Percentiles rank a stretch among this genome's conserved stretches.
Evolutionary conservation across 139 green algal species (phyloP).

Genomic region (Chlamydomonas sp.): DNA sequence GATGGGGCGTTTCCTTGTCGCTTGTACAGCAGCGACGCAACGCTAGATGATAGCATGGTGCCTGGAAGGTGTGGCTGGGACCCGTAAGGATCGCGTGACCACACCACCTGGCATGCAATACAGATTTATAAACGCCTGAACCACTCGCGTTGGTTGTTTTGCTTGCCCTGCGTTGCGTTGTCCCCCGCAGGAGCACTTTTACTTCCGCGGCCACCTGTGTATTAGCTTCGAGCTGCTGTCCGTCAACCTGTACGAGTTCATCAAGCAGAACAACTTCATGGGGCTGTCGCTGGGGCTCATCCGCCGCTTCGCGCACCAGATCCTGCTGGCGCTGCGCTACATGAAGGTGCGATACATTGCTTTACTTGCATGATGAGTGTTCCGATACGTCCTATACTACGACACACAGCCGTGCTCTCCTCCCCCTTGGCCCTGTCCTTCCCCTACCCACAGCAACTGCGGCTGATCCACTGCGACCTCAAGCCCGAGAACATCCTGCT

Average conservation of each 20-base stretch:
- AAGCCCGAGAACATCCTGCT: conserved; percentile 92
- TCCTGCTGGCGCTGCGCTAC: conserved; percentile 52
- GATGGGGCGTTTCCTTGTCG: too few species aligned
- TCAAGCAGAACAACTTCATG: conserved; percentile 86
- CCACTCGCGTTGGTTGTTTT: too few species aligned
- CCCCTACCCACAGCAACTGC: conserved; percentile 35
- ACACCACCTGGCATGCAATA: too few species aligned
- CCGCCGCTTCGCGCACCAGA: conserved; percentile 76
- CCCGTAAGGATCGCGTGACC: too few species aligned
- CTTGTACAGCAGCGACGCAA: too few species aligned
- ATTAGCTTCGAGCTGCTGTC: conserved; percentile 90
- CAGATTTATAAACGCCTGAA: too few species aligned
- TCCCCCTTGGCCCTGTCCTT: too few species aligned
- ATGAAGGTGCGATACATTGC: conserved; percentile 42
- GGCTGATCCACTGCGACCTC: conserved; percentile 87
- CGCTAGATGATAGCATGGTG: too few species aligned
- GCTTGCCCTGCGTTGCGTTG: conserved; percentile 19
- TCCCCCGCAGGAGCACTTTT: conserved; percentile 71
- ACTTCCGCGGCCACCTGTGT: conserved; percentile 90
- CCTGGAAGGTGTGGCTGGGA: too few species aligned
- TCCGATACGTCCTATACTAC: too few species aligned
- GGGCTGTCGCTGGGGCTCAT: conserved; percentile 77
- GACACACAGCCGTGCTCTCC: too few species aligned
- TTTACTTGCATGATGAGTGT: not conserved
- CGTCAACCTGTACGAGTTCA: conserved; percentile 92